phyloP scores from a whole-genome alignment of 2,329 filamentous ascomycete genomes.

The Colletotrichum horii region DNA sequence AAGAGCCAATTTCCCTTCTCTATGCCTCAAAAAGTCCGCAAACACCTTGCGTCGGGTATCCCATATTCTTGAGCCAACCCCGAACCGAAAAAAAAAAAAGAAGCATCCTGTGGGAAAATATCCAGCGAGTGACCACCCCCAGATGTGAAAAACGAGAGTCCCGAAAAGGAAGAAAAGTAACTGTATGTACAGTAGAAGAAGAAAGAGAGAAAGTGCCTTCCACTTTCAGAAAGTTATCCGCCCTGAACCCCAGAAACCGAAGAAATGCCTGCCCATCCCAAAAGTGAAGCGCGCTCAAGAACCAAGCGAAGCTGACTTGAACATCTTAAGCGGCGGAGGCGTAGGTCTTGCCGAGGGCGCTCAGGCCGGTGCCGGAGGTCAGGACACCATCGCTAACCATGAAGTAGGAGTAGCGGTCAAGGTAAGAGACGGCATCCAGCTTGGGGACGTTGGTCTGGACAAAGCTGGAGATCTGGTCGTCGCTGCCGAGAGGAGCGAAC shows the following conservation, averaged over 20 bases:
- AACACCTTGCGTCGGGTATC: slow-evolving; percentile 22
- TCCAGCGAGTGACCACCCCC: slow-evolving; percentile 23
- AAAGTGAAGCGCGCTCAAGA: neutral
- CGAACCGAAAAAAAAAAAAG: slow-evolving; percentile 7
- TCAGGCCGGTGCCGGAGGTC: slow-evolving; percentile 45
- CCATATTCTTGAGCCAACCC: slow-evolving; percentile 10
- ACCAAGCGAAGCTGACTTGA: neutral
- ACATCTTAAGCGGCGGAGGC: slow-evolving; percentile 37
- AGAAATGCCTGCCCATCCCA: neutral
- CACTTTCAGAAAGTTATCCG: neutral
- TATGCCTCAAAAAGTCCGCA: slow-evolving; percentile 16
- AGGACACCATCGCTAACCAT: slow-evolving; percentile 50
- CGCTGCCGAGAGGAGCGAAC: slow-evolving; percentile 59
- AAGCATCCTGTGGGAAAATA: slow-evolving; percentile 19
- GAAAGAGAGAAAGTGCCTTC: neutral
- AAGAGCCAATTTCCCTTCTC: slow-evolving; percentile 13
- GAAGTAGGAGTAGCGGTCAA: slow-evolving; percentile 65
- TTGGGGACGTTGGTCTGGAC: slow-evolving; percentile 51
- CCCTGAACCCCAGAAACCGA: neutral
- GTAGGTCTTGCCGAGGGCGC: slow-evolving; percentile 54
- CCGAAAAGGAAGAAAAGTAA: slow-evolving; percentile 18
- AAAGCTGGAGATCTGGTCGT: slow-evolving; percentile 51
- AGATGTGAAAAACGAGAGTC: slow-evolving; percentile 20
- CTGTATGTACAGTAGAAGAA: slow-evolving; percentile 42
- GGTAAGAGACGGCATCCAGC: slow-evolving; percentile 55